Evolutionary conservation across 225 moss, liverwort and hornwort genomes (phyloP), one percentile per base, ranked within the genome.

Genomic region (Straminergon stramineum): DNA sequence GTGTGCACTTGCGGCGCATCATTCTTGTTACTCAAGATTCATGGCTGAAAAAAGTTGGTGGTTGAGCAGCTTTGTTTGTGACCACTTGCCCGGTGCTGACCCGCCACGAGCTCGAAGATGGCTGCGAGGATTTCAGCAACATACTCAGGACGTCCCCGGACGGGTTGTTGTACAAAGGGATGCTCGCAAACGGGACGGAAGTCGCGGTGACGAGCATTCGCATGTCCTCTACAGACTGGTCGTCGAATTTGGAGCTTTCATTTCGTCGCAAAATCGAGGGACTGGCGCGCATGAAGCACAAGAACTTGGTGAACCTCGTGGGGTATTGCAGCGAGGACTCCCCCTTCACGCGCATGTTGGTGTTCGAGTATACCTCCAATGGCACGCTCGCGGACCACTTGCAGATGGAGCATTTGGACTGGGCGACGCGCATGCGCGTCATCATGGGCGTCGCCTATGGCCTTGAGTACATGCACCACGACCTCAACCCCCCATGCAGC

Each of bases 121-220:
- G 96, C 2, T 97, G 97, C 84, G 97, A 97, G 88, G 97, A 96
- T 88, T 97, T 97, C 86, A 97, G 97, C 89, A 97, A 97, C 60
- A 93, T 97, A 31, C 95, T 97, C n/a, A 95, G 97, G 11, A 89
- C 93, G 15, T 96, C 96, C 8, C 85, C 91, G 26, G 97, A 97
- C 26, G 92, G 96, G 48, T 87, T 96, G 35, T 91, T 97, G 27
- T 97, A 95, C 82, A 97, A 97, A 71, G 97, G 97, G 45, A 97
- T 94, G 22, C 86, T 97, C 78, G 81, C 92, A 15, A 91, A 93
- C 63, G 92, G 97, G 41, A 92, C 92, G 26, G 97, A 97, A 63
- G 87, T 97, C 53, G 97, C 96, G 16, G 97, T 95, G 24, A 96
- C 95, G 85, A 95, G 94, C 84, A 96, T 96, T 75, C 92, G 93